A percentile compares a stretch with the other conserved stretches of the same genome.
These are phyloP conservation scores for Viridothelium virens DNA, from an alignment of 495 filamentous ascomycete genomes.

Conservation along the genomic window DNA sequence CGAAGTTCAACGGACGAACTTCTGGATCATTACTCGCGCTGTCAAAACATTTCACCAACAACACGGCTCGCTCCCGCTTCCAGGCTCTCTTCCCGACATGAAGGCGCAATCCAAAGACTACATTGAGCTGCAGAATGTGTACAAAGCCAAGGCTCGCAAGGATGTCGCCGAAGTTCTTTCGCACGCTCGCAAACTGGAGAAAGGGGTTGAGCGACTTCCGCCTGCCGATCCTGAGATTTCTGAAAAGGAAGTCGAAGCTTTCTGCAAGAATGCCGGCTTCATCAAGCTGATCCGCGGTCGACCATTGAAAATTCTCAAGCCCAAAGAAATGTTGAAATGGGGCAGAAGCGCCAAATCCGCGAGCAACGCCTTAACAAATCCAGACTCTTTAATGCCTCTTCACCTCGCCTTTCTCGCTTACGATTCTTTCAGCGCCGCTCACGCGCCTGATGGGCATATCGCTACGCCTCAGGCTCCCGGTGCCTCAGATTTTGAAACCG, in stretches of 20 bases:
- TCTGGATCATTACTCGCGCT: constrained; percentile 87
- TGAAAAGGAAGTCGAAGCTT: constrained; percentile 75
- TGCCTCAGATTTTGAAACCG: constrained; percentile 24
- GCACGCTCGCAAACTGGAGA: constrained; percentile 56
- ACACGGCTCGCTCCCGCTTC: constrained; percentile 68
- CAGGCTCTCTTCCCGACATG: constrained; percentile 92
- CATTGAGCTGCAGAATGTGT: constrained; percentile 84
- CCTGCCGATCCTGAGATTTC: constrained; percentile 42
- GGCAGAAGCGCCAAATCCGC: constrained; percentile 23
- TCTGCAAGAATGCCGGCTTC: constrained; percentile 92
- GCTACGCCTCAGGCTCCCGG: constrained; percentile 23
- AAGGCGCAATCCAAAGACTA: constrained; percentile 92
- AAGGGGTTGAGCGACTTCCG: constrained; percentile 40
- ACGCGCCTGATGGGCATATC: constrained; percentile 24
- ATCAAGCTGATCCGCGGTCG: constrained; percentile 75
- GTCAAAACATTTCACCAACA: constrained; percentile 64
- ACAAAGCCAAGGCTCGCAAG: constrained; percentile 77
- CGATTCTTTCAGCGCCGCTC: constrained; percentile 43
- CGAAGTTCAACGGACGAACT: constrained; percentile 37
- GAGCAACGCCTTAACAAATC: constrained; percentile 33
- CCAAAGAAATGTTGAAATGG: constrained; percentile 28
- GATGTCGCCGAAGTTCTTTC: constrained; percentile 71
- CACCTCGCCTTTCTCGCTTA: constrained; percentile 68
- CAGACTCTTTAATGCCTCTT: constrained; percentile 62
- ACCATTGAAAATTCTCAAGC: constrained; percentile 40